These are phyloP conservation scores for Neurospora sp. DNA, from an alignment of 495 filamentous ascomycete species.

Conservation along the genomic window DNA sequence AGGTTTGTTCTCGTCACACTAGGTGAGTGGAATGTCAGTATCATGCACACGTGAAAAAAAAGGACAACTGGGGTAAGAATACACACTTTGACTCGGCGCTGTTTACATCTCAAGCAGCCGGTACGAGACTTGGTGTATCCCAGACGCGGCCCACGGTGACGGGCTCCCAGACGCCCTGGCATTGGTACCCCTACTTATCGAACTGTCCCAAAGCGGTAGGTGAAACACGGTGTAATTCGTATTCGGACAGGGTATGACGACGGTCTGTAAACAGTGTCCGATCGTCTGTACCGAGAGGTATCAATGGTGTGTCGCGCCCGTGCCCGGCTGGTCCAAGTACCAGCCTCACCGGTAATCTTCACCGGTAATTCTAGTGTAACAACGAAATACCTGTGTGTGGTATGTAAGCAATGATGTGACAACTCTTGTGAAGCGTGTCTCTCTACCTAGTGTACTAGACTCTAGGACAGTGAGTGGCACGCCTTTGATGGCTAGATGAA, in stretches of 20 bases:
- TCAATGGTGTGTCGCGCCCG: neutral
- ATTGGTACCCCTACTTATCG: neutral
- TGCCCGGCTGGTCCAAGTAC: neutral
- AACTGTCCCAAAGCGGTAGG: neutral
- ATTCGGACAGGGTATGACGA: neutral
- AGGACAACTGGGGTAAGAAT: neutral
- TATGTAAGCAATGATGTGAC: neutral
- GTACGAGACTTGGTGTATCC: slow-evolving; percentile 23
- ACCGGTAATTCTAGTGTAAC: neutral
- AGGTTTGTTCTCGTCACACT: slow-evolving; percentile 24
- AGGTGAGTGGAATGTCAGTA: neutral
- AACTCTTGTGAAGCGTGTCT: neutral
- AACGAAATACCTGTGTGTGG: neutral
- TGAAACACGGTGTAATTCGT: neutral
- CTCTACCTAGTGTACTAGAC: no score
- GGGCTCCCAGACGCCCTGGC: neutral
- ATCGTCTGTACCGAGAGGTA: neutral
- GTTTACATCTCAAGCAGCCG: slow-evolving; percentile 22
- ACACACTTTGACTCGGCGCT: slow-evolving; percentile 21
- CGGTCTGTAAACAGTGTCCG: neutral
- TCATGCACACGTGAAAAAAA: neutral
- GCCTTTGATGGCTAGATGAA: no score
- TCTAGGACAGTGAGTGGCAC: no score
- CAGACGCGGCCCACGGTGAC: slow-evolving; percentile 8
- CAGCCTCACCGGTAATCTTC: neutral